phyloP scores from a whole-genome alignment of 192 early-diverging fungal genomes.

The Cetraspora pellucida region DNA sequence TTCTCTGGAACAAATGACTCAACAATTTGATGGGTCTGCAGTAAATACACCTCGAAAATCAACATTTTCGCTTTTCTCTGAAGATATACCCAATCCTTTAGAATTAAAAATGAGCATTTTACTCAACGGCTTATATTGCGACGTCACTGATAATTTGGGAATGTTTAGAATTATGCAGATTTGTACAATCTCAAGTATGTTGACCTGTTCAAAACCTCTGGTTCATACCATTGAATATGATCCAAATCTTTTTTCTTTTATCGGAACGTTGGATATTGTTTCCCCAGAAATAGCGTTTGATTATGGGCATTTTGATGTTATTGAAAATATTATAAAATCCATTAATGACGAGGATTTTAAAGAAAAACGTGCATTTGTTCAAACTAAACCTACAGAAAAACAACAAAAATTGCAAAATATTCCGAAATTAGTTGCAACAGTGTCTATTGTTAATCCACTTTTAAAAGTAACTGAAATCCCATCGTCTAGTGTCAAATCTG shows the following conservation, averaged over 20 bases:
- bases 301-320: constrained; percentile 5
- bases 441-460: neutral
- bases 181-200: neutral
- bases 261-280: constrained; percentile 9
- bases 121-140: neutral
- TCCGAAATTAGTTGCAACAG: constrained; percentile 10
- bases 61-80: neutral
- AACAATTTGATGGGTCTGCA: no score
- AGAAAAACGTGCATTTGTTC: neutral
- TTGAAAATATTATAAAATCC: neutral
- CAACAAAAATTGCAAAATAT: neutral
- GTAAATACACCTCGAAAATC: neutral
- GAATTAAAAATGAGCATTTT: constrained; percentile 3
- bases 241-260: constrained; percentile 28
- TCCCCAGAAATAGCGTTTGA: neutral
- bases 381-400: neutral
- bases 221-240: constrained; percentile 7
- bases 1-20: constrained; percentile 3
- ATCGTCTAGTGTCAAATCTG: neutral
- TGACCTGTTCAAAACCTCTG: constrained; percentile 10
- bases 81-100: neutral
- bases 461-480: constrained; percentile 24
- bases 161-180: neutral
- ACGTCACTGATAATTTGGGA: neutral
- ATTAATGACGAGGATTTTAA: neutral